These are phyloP conservation scores for Verticillium klebahnii DNA, from an alignment of 2,329 filamentous ascomycete genomes.

Conservation along the genomic window DNA sequence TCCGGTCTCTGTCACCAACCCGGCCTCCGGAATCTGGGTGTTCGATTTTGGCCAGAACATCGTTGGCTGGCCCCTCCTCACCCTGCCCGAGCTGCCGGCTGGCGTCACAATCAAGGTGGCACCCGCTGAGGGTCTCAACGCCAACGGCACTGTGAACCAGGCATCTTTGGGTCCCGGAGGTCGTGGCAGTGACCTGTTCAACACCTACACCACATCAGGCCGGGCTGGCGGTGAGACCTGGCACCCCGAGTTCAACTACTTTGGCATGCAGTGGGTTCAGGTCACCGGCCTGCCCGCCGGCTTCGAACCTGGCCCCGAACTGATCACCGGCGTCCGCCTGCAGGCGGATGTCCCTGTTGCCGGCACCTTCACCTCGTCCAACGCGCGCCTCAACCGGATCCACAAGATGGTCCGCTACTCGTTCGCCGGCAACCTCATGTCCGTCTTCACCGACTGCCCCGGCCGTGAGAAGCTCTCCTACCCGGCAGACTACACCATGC, in stretches of 20 bases:
- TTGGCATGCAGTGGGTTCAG: slow-evolving; percentile 10
- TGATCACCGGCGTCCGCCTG: slow-evolving; percentile 2
- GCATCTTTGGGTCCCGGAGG: slow-evolving; percentile 1
- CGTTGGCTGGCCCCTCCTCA: slow-evolving; percentile 6
- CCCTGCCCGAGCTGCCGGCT: slow-evolving; percentile 5
- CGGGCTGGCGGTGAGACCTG: slow-evolving; percentile 5
- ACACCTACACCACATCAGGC: slow-evolving; percentile 5
- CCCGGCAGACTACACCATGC: slow-evolving; percentile 7
- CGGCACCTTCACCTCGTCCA: slow-evolving; percentile 5
- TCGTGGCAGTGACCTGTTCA: slow-evolving; percentile 2
- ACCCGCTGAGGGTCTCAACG: slow-evolving; percentile 6
- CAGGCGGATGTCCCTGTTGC: slow-evolving; percentile 3
- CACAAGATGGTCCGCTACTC: slow-evolving; percentile 8
- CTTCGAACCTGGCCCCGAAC: not conserved
- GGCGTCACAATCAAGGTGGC: slow-evolving; percentile 4
- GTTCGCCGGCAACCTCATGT: slow-evolving; percentile 7
- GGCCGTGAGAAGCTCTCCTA: slow-evolving; percentile 8
- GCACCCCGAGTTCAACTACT: slow-evolving; percentile 5
- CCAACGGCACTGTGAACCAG: slow-evolving; percentile 8
- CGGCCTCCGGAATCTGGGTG: slow-evolving; percentile 4
- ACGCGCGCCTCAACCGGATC: slow-evolving; percentile 2
- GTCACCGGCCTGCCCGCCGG: slow-evolving; percentile 6
- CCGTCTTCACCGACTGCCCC: slow-evolving; percentile 8
- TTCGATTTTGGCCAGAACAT: slow-evolving; percentile 9
- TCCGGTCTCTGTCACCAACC: slow-evolving; percentile 5